These are phyloP conservation scores for Marchantia paleacea DNA, from an alignment of 225 moss, liverwort and hornwort species.

Conservation along the genomic window DNA sequence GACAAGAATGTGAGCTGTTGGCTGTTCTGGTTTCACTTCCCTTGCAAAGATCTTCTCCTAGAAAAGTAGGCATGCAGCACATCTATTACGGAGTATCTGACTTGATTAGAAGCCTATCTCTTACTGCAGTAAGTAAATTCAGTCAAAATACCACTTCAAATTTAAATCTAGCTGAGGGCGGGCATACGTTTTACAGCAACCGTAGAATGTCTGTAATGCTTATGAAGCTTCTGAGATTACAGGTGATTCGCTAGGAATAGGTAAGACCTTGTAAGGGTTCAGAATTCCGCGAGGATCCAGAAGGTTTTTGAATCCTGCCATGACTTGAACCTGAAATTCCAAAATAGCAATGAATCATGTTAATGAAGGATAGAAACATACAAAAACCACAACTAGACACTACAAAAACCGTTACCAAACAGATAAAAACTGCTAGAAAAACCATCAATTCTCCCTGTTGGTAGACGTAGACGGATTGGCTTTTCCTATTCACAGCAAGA, in stretches of 20 bases:
- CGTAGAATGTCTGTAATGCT: no score
- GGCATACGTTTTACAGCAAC: no score
- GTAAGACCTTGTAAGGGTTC: constrained; percentile 96
- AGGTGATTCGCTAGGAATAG: constrained; percentile 20
- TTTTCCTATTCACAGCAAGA: background rate
- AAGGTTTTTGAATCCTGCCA: constrained; percentile 73
- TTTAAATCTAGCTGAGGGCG: no score
- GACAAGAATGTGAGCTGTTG: no score
- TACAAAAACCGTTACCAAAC: background rate
- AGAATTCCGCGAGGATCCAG: constrained; percentile 82
- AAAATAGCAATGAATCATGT: background rate
- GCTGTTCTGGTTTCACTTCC: no score
- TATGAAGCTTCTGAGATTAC: constrained; percentile 11
- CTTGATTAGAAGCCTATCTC: no score
- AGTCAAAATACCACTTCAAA: no score
- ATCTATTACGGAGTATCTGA: no score
- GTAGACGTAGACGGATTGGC: background rate
- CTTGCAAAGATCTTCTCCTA: no score
- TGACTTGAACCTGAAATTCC: constrained; percentile 60
- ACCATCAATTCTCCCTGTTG: background rate
- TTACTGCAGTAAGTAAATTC: no score
- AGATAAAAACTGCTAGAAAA: constrained; percentile 21
- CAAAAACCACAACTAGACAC: background rate
- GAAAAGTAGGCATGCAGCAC: no score
- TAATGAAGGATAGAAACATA: background rate